Evolutionary conservation across 441 rosid species (phyloP).

Genomic region (Erodium texanum): DNA sequence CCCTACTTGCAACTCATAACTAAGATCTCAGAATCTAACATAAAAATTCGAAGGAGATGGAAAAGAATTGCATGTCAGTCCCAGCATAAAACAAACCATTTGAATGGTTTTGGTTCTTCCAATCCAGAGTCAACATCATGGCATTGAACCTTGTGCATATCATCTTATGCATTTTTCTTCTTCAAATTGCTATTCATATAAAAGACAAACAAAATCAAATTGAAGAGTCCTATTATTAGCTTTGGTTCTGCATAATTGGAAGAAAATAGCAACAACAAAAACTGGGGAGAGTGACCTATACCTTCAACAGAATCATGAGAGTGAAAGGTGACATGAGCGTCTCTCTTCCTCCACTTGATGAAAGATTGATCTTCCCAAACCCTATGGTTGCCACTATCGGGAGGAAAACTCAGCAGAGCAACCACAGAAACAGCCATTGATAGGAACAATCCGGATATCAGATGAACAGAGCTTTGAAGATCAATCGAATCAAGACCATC

Average conservation of each 20-base stretch:
- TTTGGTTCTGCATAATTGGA: not conserved
- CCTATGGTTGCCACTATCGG: constrained; percentile 40
- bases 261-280: not conserved
- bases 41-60: no score
- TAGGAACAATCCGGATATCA: not conserved
- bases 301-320: constrained; percentile 93
- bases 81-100: no score
- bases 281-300: constrained; percentile 2
- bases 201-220: not conserved
- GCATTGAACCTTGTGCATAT: not conserved
- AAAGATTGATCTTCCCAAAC: constrained; percentile 84
- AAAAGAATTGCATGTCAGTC: no score
- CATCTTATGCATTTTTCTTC: not conserved
- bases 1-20: not conserved
- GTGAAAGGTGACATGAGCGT: constrained; percentile 75
- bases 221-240: not conserved
- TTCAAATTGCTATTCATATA: not conserved
- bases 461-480: not conserved
- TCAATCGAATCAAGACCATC: not conserved
- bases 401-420: constrained; percentile 43
- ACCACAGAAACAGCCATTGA: constrained; percentile 43
- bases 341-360: constrained; percentile 85
- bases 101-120: not conserved
- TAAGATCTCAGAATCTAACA: not conserved
- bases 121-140: not conserved